Percentiles rank a stretch among this genome's conserved stretches.
Conservation (phyloP, 306 rosid species). For the Astragalus membranaceus region DNA sequence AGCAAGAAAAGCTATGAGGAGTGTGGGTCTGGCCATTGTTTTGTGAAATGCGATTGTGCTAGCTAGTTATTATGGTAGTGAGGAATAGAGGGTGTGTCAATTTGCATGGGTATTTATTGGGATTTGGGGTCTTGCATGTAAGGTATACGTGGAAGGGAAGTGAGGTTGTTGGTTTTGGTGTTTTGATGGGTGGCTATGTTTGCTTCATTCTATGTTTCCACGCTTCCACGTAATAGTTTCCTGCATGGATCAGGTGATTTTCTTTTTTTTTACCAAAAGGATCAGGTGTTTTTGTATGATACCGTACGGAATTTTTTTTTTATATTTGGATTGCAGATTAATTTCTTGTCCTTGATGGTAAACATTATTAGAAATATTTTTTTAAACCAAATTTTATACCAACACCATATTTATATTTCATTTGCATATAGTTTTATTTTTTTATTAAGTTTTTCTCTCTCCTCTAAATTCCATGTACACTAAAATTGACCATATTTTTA, state of each 20-base stretch:
- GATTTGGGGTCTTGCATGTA: slow-evolving; percentile 12
- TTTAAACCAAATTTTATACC: too few relatives aligned
- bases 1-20: background rate
- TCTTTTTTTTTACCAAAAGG: too few relatives aligned
- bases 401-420: too few relatives aligned
- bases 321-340: too few relatives aligned
- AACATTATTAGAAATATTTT: too few relatives aligned
- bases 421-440: too few relatives aligned
- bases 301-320: too few relatives aligned
- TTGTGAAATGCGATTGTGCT: background rate
- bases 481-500: too few relatives aligned
- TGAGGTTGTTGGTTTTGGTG: background rate
- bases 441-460: too few relatives aligned
- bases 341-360: too few relatives aligned
- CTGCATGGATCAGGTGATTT: background rate
- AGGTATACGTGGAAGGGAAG: slow-evolving; percentile 20
- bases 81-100: background rate
- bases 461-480: too few relatives aligned
- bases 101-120: slow-evolving; percentile 3
- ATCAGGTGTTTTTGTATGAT: too few relatives aligned
- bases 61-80: background rate
- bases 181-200: slow-evolving; percentile 15
- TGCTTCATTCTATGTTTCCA: background rate
- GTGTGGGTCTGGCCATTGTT: background rate
- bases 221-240: slow-evolving; percentile 16